Evolutionary conservation across 768 basidiomycete genomes (phyloP), one percentile per base, ranked within the genome.

Genomic region (Nevesoporus exiguus): DNA sequence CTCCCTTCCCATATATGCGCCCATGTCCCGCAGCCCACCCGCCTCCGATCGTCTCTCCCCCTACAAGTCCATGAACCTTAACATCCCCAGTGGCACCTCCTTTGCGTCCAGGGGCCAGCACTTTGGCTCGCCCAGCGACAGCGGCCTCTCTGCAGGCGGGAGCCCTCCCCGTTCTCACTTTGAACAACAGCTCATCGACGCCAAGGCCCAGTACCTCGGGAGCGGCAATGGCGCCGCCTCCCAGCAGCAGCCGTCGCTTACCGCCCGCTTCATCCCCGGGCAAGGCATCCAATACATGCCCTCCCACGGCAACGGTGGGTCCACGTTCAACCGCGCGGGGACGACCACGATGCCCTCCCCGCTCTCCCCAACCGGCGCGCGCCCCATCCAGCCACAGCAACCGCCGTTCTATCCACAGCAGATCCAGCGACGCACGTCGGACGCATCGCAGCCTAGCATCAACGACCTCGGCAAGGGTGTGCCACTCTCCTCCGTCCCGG

Each of bases 401-500:
- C 53, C 58, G 0, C 57, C 65, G 4, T 71, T 61, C 27, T 70
- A 68, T 34, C 62, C 70, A 2, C 65, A 66, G 29, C 69, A 69
- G 47, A 54, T 68, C 27, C 72, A 73, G 47, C 76, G 78, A 5
- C 72, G 76, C 17, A 51, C 73, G 1, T 76, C 76, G 7, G 75
- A 78, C 47, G 73, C 76, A 2, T 54, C 64, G 0, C 52, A 60
- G 31, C 66, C 67, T 29, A 61, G 59, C 49, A 64, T 81, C 33
- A 71, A 62, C 36, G 81, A 93, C 11, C 84, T 96, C 22, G 95
- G 96, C 47, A 88, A 87, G 65, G 96, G 96, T 33, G 82, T 98
- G 0, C 93, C 94, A 0, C 79, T 98, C 17, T 84, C 87, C 66
- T 71, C 88, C 45, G 86, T 99, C 39, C 87, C 94, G 1, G 69